Evolutionary conservation across 2,329 filamentous ascomycete genomes (phyloP).

Genomic region (Fusarium anthophilum): DNA sequence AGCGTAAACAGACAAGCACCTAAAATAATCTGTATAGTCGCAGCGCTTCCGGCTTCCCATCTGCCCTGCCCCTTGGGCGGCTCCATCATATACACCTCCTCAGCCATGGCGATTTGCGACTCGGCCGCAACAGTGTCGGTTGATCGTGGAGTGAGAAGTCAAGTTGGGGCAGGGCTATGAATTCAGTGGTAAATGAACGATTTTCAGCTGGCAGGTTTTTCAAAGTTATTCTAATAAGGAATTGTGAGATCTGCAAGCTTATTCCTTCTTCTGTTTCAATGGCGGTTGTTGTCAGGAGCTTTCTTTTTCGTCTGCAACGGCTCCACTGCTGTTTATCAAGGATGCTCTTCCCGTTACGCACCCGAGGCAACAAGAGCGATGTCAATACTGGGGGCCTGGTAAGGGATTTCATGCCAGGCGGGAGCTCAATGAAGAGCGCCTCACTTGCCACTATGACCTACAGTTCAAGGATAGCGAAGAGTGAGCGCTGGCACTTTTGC

Average conservation of each 20-base stretch:
- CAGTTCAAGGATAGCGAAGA: not conserved
- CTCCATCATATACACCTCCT: conserved; percentile 32
- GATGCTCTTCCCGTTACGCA: not conserved
- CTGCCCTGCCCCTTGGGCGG: conserved; percentile 26
- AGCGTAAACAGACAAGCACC: conserved; percentile 29
- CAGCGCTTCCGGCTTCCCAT: conserved; percentile 26
- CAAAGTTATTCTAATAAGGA: not conserved
- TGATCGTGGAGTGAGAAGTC: not conserved
- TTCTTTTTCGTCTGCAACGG: not conserved
- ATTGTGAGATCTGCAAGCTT: conserved; percentile 16
- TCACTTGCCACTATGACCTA: not conserved
- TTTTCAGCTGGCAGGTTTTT: not conserved
- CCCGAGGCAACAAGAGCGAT: not conserved
- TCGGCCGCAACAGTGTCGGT: not conserved
- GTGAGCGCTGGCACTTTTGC: not conserved
- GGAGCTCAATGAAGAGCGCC: too few species aligned
- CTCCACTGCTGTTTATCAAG: conserved; percentile 14
- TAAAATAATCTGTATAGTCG: conserved; percentile 15
- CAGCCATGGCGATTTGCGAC: conserved; percentile 3
- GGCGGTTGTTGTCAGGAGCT: conserved; percentile 1
- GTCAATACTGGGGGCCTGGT: not conserved
- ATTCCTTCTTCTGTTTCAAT: not conserved
- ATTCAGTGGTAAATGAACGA: not conserved
- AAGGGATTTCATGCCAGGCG: not conserved
- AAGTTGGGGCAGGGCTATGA: not conserved